phyloP scores from a whole-genome alignment of 177 flowering plant genomes.

The Vitis hybrid region DNA sequence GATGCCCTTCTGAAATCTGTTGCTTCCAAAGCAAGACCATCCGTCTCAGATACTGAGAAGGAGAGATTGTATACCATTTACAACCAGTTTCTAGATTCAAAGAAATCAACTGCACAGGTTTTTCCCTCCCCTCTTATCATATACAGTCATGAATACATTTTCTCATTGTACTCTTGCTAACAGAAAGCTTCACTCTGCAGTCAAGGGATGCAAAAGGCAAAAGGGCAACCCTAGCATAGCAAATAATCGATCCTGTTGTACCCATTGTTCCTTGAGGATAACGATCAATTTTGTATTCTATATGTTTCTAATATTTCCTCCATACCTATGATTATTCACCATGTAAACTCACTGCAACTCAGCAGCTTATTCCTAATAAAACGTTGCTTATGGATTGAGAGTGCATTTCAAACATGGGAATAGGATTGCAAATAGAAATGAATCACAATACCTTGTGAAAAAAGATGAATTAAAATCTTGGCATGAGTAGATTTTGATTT shows the following conservation, averaged over 20 bases:
- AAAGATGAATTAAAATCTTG: too few species aligned
- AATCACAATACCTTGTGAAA: too few species aligned
- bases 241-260: background rate
- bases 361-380: too few species aligned
- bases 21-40: conserved; percentile 75
- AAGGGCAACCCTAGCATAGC: conserved; percentile 77
- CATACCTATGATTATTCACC: too few species aligned
- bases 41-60: conserved; percentile 87
- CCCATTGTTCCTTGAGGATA: too few species aligned
- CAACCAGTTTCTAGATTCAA: conserved; percentile 77
- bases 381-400: too few species aligned
- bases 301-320: too few species aligned
- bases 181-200: conserved; percentile 35
- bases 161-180: background rate
- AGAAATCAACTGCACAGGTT: conserved; percentile 79
- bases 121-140: conserved; percentile 18
- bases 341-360: too few species aligned
- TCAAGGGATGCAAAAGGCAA: conserved; percentile 89
- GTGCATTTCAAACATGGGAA: too few species aligned
- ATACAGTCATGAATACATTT: background rate
- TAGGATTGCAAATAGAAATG: too few species aligned
- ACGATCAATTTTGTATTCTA: too few species aligned
- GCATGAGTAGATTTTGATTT: too few species aligned
- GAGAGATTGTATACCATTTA: conserved; percentile 68
- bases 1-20: conserved; percentile 56